These are phyloP conservation scores for Funneliformis geosporum DNA, from an alignment of 192 early-diverging fungal genomes.

Conservation along the genomic window DNA sequence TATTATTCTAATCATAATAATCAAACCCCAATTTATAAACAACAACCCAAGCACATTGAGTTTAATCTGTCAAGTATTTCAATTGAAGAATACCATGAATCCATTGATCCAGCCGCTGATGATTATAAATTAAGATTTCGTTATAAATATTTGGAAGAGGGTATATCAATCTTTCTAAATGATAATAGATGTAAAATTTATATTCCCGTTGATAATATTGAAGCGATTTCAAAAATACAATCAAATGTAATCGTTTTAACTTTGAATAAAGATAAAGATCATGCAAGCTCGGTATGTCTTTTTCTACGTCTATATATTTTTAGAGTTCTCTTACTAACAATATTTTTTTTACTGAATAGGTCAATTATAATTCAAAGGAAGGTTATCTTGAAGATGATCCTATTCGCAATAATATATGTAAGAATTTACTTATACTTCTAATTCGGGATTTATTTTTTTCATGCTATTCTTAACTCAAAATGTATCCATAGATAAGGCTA, in stretches of 20 bases:
- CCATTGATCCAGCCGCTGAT: background rate
- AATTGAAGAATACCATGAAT: conserved; percentile 2
- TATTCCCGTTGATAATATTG: conserved; percentile 7
- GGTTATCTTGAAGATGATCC: background rate
- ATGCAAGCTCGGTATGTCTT: background rate
- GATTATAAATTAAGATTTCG: conserved; percentile 14
- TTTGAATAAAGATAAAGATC: background rate
- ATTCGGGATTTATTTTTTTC: background rate
- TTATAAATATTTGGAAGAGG: conserved; percentile 12
- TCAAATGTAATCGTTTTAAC: background rate
- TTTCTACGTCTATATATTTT: background rate
- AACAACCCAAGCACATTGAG: background rate
- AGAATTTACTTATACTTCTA: background rate
- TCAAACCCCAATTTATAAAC: no score
- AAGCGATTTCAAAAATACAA: conserved; percentile 8
- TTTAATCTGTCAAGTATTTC: background rate
- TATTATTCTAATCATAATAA: no score
- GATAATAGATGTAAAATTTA: conserved; percentile 14
- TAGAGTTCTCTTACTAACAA: background rate
- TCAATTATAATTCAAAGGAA: conserved; percentile 7
- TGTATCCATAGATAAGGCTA: background rate
- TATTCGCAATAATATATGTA: background rate
- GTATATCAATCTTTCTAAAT: conserved; percentile 14
- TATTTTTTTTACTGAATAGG: background rate
- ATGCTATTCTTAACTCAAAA: background rate